phyloP scores from a whole-genome alignment of 2,329 filamentous ascomycete genomes.

The Cladosporium phlei region DNA sequence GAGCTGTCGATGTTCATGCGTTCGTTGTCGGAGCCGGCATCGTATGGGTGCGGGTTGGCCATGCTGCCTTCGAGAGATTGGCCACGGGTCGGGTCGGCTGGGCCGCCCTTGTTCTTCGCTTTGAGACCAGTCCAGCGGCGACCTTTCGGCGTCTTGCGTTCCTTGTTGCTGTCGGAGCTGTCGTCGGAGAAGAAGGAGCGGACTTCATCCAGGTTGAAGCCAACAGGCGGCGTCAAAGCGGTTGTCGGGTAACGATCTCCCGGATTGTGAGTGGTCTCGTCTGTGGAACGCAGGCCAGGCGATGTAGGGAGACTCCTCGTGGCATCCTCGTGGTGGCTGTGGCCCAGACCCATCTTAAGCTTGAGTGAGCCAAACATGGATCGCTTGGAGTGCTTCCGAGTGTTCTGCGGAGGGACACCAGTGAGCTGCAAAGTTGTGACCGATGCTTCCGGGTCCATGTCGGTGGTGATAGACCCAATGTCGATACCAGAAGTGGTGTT shows the following conservation, averaged over 20 bases:
- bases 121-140: constrained; percentile 23
- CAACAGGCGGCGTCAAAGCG: constrained; percentile 40
- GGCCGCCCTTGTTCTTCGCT: constrained; percentile 18
- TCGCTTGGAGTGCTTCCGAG: constrained; percentile 30
- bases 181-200: constrained; percentile 42
- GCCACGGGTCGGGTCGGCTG: constrained; percentile 17
- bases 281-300: constrained; percentile 20
- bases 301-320: constrained; percentile 7
- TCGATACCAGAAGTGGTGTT: constrained; percentile 27
- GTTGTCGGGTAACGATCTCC: constrained; percentile 49
- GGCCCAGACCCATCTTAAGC: constrained; percentile 29
- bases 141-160: constrained; percentile 24
- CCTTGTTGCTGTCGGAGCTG: constrained; percentile 27
- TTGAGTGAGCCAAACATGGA: constrained; percentile 34
- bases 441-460: constrained; percentile 24
- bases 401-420: constrained; percentile 23
- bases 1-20: constrained; percentile 12
- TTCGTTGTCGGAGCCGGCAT: constrained; percentile 22
- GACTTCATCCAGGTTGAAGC: constrained; percentile 38
- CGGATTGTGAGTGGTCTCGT: constrained; percentile 29
- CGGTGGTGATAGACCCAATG: constrained; percentile 28
- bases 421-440: constrained; percentile 31
- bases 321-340: constrained; percentile 15
- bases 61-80: constrained; percentile 24
- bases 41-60: constrained; percentile 22